These are phyloP conservation scores for Garcia nutans DNA, from an alignment of 345 rosid species.

Conservation along the genomic window DNA sequence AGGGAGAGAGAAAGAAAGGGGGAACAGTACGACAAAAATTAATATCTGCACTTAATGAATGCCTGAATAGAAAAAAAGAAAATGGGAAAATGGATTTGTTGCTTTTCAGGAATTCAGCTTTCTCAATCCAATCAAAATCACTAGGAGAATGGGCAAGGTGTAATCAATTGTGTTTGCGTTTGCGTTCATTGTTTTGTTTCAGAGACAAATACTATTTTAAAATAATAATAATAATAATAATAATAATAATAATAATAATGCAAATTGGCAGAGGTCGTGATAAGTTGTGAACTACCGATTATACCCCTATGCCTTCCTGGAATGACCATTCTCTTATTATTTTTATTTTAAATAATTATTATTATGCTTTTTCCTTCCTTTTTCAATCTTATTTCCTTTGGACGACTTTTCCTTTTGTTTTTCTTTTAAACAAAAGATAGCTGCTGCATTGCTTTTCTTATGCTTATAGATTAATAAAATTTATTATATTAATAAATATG, in stretches of 20 bases:
- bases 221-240: neutral
- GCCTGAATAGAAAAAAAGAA: neutral
- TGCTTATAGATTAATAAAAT: too few relatives aligned
- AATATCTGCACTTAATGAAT: neutral
- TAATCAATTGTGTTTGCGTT: constrained; percentile 13
- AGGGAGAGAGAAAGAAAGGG: constrained; percentile 11
- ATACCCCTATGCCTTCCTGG: constrained; percentile 24
- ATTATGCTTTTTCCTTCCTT: neutral
- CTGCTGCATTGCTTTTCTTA: too few relatives aligned
- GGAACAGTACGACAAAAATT: neutral
- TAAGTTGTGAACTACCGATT: constrained; percentile 23
- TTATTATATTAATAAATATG: too few relatives aligned
- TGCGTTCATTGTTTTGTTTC: constrained; percentile 23
- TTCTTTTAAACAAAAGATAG: neutral
- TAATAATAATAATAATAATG: constrained; percentile 6
- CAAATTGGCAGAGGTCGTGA: constrained; percentile 18
- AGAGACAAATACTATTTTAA: constrained; percentile 1
- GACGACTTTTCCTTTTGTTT: neutral
- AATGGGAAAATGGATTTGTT: neutral
- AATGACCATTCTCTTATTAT: neutral
- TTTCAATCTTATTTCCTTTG: neutral
- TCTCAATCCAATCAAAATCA: constrained; percentile 13
- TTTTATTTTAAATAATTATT: neutral
- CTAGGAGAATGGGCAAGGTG: constrained; percentile 9
- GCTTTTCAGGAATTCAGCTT: constrained; percentile 20